Base-by-base conservation (phyloP, 495 filamentous ascomycete genomes). In the Penicillium lagena region DNA sequence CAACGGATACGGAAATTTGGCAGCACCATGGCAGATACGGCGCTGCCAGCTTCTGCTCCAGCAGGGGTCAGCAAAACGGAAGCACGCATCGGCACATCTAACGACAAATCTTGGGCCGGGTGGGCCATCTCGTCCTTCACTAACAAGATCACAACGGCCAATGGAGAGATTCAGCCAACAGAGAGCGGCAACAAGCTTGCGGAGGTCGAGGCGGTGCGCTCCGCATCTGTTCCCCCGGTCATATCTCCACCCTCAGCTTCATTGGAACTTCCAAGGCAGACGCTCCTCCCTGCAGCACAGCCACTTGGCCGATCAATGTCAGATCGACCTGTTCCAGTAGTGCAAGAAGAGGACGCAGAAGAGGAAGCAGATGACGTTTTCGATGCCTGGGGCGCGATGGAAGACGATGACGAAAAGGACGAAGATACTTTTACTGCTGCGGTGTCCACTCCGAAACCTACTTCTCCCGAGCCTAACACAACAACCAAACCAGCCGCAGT, bases 61-160 rank as follows among this genome's bases (percentile, higher is more conserved):
- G 35, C 61, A 10, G 64, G 66, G 36, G 46, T 66, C 39, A 29
- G 63, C 70, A 60, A 70, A 61, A 51, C 68, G 12, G 62, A 77
- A 6, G 67, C 74, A 5, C 79, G 87, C 14, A 90, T 94, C 70
- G 84, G 82, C 45, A 93, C 87, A 1, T 82, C 85, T 9, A 80
- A 73, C 42, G 80, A 85, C 44, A 79, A 81, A 11, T 78, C 82
- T 4, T 96, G 91, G 94, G 81, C 91, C 6, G 93, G 94, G 35
- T 98, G 93, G 93, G 93, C 93, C 1, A 95, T 98, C 37, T 96
- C 93, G 2, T 95, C 88, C n/a, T 96, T 98, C 64, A 96, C 93
- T 5, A 96, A 96, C 63, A 96, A 94, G 55, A 59, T 98, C 27
- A 79, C 86, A 10, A 63, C 87, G 3, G 87, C 89, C 2, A 83